Percentiles rank a stretch among this genome's conserved stretches.
Conservation (phyloP, 148 eudicot species). For the Persicaria maculosa region DNA sequence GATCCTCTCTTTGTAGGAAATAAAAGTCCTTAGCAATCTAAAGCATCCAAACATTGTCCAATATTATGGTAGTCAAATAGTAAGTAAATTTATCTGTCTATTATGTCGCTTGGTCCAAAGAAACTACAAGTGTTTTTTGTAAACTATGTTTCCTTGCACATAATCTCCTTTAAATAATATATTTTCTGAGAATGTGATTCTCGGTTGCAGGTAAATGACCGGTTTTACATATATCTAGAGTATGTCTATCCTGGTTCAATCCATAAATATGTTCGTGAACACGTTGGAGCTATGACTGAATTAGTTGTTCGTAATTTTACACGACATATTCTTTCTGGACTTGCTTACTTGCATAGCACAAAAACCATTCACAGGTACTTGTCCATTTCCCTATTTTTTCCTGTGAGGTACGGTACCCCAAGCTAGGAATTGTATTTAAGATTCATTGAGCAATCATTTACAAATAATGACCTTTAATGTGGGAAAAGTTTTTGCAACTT, state of each 20-base stretch:
- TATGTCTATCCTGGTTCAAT: constrained; percentile 97
- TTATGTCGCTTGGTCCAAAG: background rate
- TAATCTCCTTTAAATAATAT: background rate
- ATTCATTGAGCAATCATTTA: too few relatives aligned
- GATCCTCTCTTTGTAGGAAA: constrained; percentile 51
- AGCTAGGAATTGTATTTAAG: too few relatives aligned
- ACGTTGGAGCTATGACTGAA: constrained; percentile 85
- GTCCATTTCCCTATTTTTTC: too few relatives aligned
- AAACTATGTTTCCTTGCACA: background rate
- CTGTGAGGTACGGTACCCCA: too few relatives aligned
- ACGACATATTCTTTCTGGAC: constrained; percentile 85
- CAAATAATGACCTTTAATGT: too few relatives aligned
- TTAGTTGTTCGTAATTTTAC: constrained; percentile 89
- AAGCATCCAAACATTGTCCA: constrained; percentile 95
- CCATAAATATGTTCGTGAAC: constrained; percentile 71
- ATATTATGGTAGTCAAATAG: constrained; percentile 93
- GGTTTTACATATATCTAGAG: constrained; percentile 79
- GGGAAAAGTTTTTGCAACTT: too few relatives aligned
- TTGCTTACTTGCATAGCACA: constrained; percentile 85
- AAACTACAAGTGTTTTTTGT: background rate
- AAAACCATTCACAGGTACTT: constrained; percentile 94
- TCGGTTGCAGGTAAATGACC: constrained; percentile 57
- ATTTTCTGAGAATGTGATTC: constrained; percentile 10
- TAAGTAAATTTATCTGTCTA: constrained; percentile 31
- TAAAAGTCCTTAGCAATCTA: constrained; percentile 66